Percentiles rank a stretch among this genome's conserved stretches.
phyloP scores from a whole-genome alignment of 495 filamentous ascomycete species.

The Aspergillus funiculosus region DNA sequence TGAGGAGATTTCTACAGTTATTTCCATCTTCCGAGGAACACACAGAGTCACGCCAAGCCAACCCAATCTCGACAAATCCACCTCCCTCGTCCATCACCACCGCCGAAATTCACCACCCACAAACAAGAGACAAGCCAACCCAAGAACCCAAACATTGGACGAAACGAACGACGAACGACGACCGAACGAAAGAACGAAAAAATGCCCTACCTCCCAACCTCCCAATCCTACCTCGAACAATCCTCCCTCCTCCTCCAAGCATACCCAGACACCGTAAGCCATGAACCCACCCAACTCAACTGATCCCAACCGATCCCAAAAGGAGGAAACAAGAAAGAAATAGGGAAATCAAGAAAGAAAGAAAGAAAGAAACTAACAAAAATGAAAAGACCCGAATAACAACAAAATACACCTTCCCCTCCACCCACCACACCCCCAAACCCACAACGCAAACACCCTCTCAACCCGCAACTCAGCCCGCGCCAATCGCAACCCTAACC shows the following conservation, averaged over 20 bases:
- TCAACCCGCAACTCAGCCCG: constrained; percentile 23
- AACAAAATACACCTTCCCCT: constrained; percentile 72
- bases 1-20: too few species aligned
- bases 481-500: constrained; percentile 57
- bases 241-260: constrained; percentile 57
- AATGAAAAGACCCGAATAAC: constrained; percentile 65
- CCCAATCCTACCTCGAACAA: constrained; percentile 59
- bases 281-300: not conserved
- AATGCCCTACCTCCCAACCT: constrained; percentile 59
- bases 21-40: too few species aligned
- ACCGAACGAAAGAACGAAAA: constrained; percentile 8
- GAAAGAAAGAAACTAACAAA: too few species aligned
- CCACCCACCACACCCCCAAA: constrained; percentile 30
- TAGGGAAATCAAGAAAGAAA: too few species aligned
- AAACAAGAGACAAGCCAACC: not conserved
- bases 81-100: too few species aligned
- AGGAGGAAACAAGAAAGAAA: too few species aligned
- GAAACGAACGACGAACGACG: not conserved
- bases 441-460: constrained; percentile 18
- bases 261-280: constrained; percentile 56
- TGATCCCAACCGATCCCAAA: too few species aligned
- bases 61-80: too few species aligned
- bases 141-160: not conserved
- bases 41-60: too few species aligned
- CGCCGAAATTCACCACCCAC: too few species aligned